A percentile compares a stretch with the other conserved stretches of the same genome.
Evolutionary conservation across 2,329 filamentous ascomycete species (phyloP).

Genomic region (Xenoacremonium recifei): DNA sequence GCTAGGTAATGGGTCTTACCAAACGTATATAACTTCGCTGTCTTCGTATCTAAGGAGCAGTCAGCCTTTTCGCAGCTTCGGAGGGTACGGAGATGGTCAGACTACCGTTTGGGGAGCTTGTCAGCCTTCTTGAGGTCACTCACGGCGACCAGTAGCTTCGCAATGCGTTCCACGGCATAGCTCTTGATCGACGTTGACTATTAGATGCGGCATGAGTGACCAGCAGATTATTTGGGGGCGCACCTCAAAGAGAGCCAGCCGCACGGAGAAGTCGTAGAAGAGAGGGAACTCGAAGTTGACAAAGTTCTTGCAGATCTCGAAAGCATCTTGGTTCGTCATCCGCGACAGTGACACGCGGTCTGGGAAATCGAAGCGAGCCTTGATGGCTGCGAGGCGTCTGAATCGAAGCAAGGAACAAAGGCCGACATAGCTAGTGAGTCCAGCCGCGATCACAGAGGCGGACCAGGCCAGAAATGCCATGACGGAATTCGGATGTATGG

Average conservation of each 20-base stretch:
- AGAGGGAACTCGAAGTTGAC: constrained; percentile 36
- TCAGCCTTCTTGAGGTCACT: constrained; percentile 33
- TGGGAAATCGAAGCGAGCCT: constrained; percentile 29
- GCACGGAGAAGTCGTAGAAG: constrained; percentile 35
- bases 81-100: neutral
- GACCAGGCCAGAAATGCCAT: constrained; percentile 5
- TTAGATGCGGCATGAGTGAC: neutral
- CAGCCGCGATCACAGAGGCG: constrained; percentile 8
- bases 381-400: constrained; percentile 29
- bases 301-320: constrained; percentile 39
- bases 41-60: constrained; percentile 37
- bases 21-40: constrained; percentile 35
- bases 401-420: constrained; percentile 39
- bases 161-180: constrained; percentile 38
- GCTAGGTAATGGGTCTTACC: constrained; percentile 24
- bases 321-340: constrained; percentile 45
- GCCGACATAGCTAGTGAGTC: constrained; percentile 29
- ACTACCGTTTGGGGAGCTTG: constrained; percentile 36
- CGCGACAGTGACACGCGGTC: constrained; percentile 34
- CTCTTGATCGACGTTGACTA: constrained; percentile 27
- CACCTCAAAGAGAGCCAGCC: constrained; percentile 42
- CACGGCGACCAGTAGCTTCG: constrained; percentile 33
- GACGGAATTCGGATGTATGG: neutral
- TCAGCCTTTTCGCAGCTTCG: neutral
- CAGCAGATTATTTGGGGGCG: neutral